Evolutionary conservation across 495 filamentous ascomycete genomes (phyloP), one percentile per base, ranked within the genome.

Genomic region (Xylaria castorea): DNA sequence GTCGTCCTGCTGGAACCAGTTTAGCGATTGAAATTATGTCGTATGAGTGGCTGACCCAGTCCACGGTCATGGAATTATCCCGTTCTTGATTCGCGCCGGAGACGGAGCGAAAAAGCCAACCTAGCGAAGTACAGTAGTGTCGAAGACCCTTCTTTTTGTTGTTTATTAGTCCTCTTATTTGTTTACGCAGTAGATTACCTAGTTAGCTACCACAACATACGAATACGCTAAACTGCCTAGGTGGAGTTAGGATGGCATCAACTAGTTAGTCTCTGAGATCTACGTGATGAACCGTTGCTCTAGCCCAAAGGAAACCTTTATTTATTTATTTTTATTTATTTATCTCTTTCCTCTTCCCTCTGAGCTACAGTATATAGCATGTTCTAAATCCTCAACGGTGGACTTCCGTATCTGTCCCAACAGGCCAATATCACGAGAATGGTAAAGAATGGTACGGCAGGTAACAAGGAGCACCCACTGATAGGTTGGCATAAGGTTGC

Each of bases 1-100:
- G 32, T 38, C 34, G 32, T 61, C 58, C 58, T 61, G 58, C 58
- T 61, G 25, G 38, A 61, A 38, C 58, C 20, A 61, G 58, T 61
- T 38, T 61, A 61, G 58, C 58, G 25, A 25, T 38, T n/a, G 20
- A 22, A 20, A 60, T 60, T 32, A 36, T 36, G 55, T 60, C 14
- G 32, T 27, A 60, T 36, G 55, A 60, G 55, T 60, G 27, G 55
- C 55, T 60, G 55, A 30, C 55, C 30, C 55, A 60, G 58, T 61
- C 58, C 58, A 30, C n/a, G 14, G 57, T 36, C 1, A 30, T 61
- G 58, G 32, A 61, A 61, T 61, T 38, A 38, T 38, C 58, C 58
- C 32, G 34, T 36, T 20, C 32, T 61, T 38, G 58, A 22, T 61
- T 61, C 38, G 34, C 34, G 58, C 58, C 58, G 32, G 58, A 61